Conservation (phyloP, 129 eudicot genomes). For the Oenanthe sinensis region DNA sequence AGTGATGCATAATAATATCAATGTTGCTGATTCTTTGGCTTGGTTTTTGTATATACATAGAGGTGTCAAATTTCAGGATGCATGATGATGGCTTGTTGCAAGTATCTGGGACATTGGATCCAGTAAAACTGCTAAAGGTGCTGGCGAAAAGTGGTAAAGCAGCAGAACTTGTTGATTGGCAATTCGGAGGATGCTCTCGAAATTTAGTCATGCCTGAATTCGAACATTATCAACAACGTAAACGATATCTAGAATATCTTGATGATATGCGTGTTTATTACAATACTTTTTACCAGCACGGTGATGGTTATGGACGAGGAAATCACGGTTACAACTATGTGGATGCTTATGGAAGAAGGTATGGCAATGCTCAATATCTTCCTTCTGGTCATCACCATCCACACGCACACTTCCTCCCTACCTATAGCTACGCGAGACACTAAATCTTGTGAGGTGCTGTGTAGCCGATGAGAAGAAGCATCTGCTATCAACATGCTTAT, state of each 20-base stretch:
- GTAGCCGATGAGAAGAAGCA: neutral
- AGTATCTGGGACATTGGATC: neutral
- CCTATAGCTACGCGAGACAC: no score
- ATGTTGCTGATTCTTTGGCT: no score
- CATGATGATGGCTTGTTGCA: neutral
- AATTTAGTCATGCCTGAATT: neutral
- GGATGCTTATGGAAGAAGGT: neutral
- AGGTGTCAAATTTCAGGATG: neutral
- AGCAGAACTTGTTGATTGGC: neutral
- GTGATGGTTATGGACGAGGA: neutral
- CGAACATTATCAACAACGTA: neutral
- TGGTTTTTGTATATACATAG: neutral
- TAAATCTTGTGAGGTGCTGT: neutral
- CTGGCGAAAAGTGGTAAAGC: neutral
- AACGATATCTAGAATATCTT: neutral
- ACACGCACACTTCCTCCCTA: no score
- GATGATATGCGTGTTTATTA: neutral
- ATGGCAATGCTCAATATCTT: neutral
- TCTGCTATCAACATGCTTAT: neutral
- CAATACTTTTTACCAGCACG: neutral
- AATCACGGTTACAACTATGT: neutral
- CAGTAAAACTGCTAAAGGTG: neutral
- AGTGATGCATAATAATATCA: no score
- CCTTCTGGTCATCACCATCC: neutral
- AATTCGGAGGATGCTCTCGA: neutral